Conservation (phyloP, 2,329 filamentous ascomycete genomes). For the Colletotrichum sp. region DNA sequence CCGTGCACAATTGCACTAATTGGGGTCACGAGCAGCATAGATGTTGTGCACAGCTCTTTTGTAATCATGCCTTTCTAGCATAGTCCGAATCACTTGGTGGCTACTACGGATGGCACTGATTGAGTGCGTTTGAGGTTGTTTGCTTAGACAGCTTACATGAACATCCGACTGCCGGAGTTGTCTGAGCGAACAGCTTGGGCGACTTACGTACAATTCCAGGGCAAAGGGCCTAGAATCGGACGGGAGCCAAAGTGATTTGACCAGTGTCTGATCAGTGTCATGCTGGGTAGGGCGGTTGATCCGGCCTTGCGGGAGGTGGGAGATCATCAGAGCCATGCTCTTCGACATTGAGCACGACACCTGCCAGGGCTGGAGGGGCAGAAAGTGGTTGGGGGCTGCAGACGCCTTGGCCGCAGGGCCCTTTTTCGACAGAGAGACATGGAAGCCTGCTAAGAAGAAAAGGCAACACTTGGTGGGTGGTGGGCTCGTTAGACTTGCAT, state of each 20-base stretch:
- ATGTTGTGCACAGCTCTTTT: slow-evolving; percentile 1
- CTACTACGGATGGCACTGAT: background rate
- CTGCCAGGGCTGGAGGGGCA: background rate
- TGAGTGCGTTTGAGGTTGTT: background rate
- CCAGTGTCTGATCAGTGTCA: background rate
- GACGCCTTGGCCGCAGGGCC: background rate
- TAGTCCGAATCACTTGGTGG: background rate
- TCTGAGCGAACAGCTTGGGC: background rate
- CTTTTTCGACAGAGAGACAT: background rate
- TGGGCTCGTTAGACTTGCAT: slow-evolving; percentile 2
- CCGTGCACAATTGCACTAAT: background rate
- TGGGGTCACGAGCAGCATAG: background rate
- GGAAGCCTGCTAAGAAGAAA: background rate
- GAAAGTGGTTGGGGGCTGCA: background rate
- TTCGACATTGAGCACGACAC: background rate
- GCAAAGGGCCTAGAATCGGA: background rate
- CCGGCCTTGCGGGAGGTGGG: background rate
- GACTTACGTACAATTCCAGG: background rate
- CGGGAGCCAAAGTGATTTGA: background rate
- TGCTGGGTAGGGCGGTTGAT: background rate
- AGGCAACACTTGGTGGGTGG: background rate
- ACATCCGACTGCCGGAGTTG: background rate
- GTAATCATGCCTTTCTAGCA: background rate
- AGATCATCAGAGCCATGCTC: background rate
- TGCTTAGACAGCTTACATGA: background rate